Evolutionary conservation across 1,284 basidiomycete genomes (phyloP).

Genomic region (Rugosomyces carneus): DNA sequence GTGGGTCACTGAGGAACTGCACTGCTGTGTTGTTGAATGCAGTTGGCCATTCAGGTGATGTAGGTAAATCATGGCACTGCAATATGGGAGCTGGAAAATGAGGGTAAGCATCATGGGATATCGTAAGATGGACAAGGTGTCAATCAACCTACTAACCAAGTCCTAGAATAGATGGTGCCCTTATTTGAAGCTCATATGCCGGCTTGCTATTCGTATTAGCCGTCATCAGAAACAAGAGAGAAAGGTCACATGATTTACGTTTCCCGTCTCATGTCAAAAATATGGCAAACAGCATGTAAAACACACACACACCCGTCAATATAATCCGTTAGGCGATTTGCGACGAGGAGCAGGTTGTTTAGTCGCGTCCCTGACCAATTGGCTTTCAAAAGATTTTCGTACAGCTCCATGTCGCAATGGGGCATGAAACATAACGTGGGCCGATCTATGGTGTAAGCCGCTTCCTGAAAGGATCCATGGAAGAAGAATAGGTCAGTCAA

Average conservation of each 20-base stretch:
- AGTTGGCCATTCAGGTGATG: conserved; percentile 41
- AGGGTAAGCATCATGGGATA: not conserved
- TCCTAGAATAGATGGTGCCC: conserved; percentile 31
- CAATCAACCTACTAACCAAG: conserved; percentile 27
- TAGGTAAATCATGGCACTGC: conserved; percentile 40
- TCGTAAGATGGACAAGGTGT: conserved; percentile 10
- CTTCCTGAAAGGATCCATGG: conserved; percentile 24
- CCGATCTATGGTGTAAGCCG: conserved; percentile 29
- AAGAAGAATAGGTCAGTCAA: conserved; percentile 1
- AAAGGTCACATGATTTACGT: conserved; percentile 12
- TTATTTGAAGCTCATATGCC: conserved; percentile 28
- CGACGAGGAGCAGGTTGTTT: conserved; percentile 30
- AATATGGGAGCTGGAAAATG: conserved; percentile 37
- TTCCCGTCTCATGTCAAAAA: conserved; percentile 4
- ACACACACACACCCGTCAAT: conserved; percentile 38
- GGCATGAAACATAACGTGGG: conserved; percentile 72
- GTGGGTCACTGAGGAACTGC: conserved; percentile 35
- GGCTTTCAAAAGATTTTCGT: conserved; percentile 55
- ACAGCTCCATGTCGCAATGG: conserved; percentile 66
- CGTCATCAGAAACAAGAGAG: conserved; percentile 5
- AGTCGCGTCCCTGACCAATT: conserved; percentile 49
- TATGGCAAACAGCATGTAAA: conserved; percentile 1
- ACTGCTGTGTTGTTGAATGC: conserved; percentile 67
- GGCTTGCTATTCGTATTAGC: conserved; percentile 33
- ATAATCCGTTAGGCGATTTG: conserved; percentile 38